These are phyloP conservation scores for Ensete glaucum DNA, from an alignment of 176 grass and related monocot genomes.

Conservation along the genomic window DNA sequence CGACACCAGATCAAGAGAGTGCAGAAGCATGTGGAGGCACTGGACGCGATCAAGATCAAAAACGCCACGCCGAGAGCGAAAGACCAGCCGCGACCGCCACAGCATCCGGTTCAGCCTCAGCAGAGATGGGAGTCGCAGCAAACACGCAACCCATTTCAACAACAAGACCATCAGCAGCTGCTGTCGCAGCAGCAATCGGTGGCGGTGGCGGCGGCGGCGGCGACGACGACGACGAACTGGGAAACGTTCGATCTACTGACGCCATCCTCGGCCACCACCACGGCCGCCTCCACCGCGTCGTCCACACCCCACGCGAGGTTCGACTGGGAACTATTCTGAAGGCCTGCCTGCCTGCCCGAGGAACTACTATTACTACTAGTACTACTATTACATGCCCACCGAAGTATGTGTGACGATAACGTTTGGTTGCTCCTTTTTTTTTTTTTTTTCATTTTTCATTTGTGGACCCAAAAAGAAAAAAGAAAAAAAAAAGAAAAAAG, in stretches of 20 bases:
- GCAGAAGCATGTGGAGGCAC: conserved; percentile 80
- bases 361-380: not conserved
- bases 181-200: not conserved
- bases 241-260: conserved; percentile 78
- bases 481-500: too few relatives aligned
- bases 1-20: conserved; percentile 70
- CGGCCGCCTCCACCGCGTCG: conserved; percentile 43
- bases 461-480: not conserved
- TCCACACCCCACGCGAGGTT: conserved; percentile 34
- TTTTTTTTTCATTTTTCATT: too few relatives aligned
- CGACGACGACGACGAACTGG: conserved; percentile 34
- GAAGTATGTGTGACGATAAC: conserved; percentile 2
- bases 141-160: conserved; percentile 10
- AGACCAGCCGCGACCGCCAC: not conserved
- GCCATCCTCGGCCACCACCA: conserved; percentile 42
- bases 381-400: not conserved
- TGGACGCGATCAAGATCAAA: conserved; percentile 60
- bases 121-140: not conserved
- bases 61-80: conserved; percentile 37
- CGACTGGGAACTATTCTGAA: conserved; percentile 73
- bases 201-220: not conserved
- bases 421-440: not conserved
- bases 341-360: not conserved
- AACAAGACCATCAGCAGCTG: not conserved
- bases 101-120: not conserved